Evolutionary conservation across 2,329 filamentous ascomycete genomes (phyloP), one percentile per base, ranked within the genome.

Genomic region (Sporothrix inflata): DNA sequence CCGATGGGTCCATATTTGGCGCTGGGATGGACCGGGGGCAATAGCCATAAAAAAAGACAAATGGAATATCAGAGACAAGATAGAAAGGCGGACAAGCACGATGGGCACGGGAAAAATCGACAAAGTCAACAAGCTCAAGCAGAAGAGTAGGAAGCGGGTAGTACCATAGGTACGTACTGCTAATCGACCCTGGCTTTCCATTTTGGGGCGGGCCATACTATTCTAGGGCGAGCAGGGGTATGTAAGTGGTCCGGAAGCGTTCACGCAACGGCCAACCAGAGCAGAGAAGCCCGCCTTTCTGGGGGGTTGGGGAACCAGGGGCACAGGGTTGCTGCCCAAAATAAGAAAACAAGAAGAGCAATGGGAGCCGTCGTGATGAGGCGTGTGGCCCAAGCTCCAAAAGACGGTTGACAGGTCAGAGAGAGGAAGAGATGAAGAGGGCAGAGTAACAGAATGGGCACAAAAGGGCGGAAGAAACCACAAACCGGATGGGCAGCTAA

Each of bases 321-420:
- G 21, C 5, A 19, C 16, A 65, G 30, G 34, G 49, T 66, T 71
- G 70, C 47, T 67, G 61, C 61, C 69, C 69, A 66, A 71, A 71
- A 70, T 27, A 40, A 55, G n/a, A 27, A 27, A 19, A 34, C 1
- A 0, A 47, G 1, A 49, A 60, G 14, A 60, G 14, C 38, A 24
- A 49, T 16, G 27, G 27, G 53, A 6, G 11, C 4, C 24, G 24
- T 24, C 21, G 21, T 42, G 11, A 1, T 65, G 21, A 30, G 40
- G 24, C n/a, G 21, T 27, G n/a, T 65, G 60, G 69, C 57, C 69
- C 60, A 71, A 71, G 69, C 69, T 71, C 57, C 69, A 27, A 38
- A 14, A 19, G 42, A 21, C 63, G 30, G 16, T 8, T n/a, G 63
- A 66, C 42, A 49, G 45, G 27, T 66, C 40, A 66, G 63, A 49